Conservation (phyloP, 495 filamentous ascomycete genomes). For the Penicillium robsamsonii region DNA sequence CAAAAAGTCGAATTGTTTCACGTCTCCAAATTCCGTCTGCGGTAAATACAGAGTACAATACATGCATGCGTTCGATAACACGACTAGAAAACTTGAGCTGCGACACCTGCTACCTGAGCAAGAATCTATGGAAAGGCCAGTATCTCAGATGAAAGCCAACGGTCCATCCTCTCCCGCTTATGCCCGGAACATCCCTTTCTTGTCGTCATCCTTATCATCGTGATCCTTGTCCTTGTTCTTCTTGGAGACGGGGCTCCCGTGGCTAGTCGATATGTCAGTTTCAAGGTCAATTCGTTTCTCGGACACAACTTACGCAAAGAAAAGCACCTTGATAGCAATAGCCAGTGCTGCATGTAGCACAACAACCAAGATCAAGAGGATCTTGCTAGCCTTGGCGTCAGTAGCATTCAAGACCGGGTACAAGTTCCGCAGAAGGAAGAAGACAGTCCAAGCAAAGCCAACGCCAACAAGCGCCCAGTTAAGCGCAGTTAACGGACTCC, state of each 20-base stretch:
- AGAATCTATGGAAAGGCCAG: conserved; percentile 11
- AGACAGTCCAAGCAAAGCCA: conserved; percentile 80
- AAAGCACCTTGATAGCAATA: conserved; percentile 90
- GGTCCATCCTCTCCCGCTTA: conserved; percentile 11
- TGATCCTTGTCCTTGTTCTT: conserved; percentile 40
- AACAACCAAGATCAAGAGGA: conserved; percentile 80
- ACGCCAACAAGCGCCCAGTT: conserved; percentile 93
- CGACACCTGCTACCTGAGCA: conserved; percentile 28
- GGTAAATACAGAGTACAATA: conserved; percentile 24
- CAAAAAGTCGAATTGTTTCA: conserved; percentile 29
- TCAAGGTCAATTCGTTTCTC: neutral
- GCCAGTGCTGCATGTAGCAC: conserved; percentile 82
- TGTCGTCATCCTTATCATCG: conserved; percentile 29
- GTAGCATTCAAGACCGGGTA: conserved; percentile 92
- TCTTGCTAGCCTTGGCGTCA: conserved; percentile 85
- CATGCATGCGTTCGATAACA: conserved; percentile 16
- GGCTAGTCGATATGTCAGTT: conserved; percentile 35
- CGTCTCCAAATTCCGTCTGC: neutral
- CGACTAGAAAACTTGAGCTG: conserved; percentile 12
- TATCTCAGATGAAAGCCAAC: conserved; percentile 5
- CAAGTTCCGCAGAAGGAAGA: conserved; percentile 87
- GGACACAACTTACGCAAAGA: conserved; percentile 71
- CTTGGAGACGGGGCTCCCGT: conserved; percentile 63
- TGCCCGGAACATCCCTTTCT: conserved; percentile 32
- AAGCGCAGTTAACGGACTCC: conserved; percentile 76